Conservation (phyloP, 495 filamentous ascomycete genomes). For the Daldinia caldariorum region DNA sequence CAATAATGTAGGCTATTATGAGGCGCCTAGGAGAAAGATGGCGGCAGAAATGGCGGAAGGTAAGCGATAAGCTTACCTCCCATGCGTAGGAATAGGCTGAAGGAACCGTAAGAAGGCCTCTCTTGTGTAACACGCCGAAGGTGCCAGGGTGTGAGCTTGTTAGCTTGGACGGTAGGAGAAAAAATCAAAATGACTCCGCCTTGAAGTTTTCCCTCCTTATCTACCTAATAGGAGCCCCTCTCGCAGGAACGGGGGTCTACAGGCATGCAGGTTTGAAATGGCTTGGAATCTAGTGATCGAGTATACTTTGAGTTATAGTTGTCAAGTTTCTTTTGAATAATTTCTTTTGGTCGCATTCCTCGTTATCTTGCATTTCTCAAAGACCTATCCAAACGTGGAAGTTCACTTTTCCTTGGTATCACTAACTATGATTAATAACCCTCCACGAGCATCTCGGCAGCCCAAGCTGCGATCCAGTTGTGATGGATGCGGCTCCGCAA, state of each 20-base stretch:
- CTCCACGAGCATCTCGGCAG: neutral
- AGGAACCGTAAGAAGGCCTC: neutral
- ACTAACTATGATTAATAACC: slow-evolving; percentile 7
- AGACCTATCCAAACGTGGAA: slow-evolving; percentile 48
- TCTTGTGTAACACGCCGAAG: neutral
- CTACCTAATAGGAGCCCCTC: slow-evolving; percentile 3
- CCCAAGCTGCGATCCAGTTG: slow-evolving; percentile 13
- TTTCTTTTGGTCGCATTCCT: neutral
- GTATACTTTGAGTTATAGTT: slow-evolving; percentile 1
- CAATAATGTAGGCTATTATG: neutral
- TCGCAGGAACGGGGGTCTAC: neutral
- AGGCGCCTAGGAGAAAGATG: neutral
- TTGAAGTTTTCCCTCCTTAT: neutral
- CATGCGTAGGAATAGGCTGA: neutral
- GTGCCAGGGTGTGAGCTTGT: neutral
- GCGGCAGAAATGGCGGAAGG: neutral
- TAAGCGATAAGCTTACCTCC: slow-evolving; percentile 5
- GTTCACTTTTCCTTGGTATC: neutral
- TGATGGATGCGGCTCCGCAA: slow-evolving; percentile 12
- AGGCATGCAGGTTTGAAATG: neutral
- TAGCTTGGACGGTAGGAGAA: neutral
- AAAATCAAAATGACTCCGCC: neutral
- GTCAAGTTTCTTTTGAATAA: neutral
- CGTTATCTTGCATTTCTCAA: neutral
- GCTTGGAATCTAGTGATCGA: slow-evolving; percentile 1